These are phyloP conservation scores for Primulina huaijiensis DNA, from an alignment of 257 asterid genomes.

Conservation along the genomic window DNA sequence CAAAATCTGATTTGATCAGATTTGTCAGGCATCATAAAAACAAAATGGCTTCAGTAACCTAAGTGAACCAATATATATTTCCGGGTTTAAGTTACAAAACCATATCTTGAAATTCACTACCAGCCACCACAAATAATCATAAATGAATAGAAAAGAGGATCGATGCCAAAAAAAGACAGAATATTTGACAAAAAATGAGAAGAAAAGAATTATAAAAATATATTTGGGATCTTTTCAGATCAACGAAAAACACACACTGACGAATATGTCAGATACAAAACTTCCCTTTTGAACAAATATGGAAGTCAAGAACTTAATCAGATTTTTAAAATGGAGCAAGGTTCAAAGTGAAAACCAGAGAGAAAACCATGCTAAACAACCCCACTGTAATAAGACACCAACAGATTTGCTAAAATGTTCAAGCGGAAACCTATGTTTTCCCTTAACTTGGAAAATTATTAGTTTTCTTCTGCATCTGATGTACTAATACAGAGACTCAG, in stretches of 20 bases:
- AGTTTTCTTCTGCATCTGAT: neutral
- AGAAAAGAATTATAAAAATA: too few species aligned
- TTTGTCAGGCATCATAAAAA: too few species aligned
- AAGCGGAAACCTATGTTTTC: neutral
- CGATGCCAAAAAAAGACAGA: neutral
- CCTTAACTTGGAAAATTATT: slow-evolving; percentile 1
- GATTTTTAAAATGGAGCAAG: slow-evolving; percentile 10
- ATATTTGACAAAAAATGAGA: neutral
- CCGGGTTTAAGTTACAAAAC: too few species aligned
- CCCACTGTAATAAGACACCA: neutral
- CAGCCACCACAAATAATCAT: neutral
- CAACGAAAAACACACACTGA: neutral
- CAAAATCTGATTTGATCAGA: too few species aligned
- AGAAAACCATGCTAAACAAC: neutral
- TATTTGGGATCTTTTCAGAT: neutral
- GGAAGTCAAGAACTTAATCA: neutral
- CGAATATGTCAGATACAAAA: neutral
- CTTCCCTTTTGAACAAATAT: slow-evolving; percentile 15
- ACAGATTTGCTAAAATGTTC: too few species aligned
- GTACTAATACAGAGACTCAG: neutral
- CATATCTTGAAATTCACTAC: too few species aligned
- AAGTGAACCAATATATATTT: too few species aligned
- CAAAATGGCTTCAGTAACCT: too few species aligned
- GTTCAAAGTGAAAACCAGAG: neutral
- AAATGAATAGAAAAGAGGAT: neutral